Percentiles rank a stretch among this genome's conserved stretches.
phyloP scores from a whole-genome alignment of 352 stramenopile genomes.

The Phytophthora pseudosyringae region DNA sequence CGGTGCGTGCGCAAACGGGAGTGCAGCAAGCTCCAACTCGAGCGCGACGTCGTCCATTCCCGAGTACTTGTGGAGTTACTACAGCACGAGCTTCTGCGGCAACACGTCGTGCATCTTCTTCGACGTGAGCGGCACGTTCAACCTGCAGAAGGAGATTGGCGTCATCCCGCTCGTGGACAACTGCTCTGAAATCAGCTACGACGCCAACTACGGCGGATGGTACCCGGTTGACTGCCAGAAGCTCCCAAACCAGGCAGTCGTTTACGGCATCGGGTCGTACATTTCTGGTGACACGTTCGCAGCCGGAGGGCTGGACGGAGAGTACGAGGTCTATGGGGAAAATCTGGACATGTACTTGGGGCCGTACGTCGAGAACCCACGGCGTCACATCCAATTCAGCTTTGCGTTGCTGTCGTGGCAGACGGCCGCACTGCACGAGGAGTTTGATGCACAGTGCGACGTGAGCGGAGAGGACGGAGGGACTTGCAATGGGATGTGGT shows the following conservation, averaged over 20 bases:
- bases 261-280: conserved; percentile 56
- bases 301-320: conserved; percentile 18
- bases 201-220: conserved; percentile 47
- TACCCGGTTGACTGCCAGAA: conserved; percentile 40
- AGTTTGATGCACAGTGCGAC: conserved; percentile 49
- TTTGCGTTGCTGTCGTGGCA: conserved; percentile 51
- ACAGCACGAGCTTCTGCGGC: conserved; percentile 40
- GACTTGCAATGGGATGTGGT: conserved; percentile 47
- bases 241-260: conserved; percentile 33
- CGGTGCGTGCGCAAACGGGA: conserved; percentile 10
- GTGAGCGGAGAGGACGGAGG: conserved; percentile 18
- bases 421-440: conserved; percentile 30
- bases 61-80: conserved; percentile 35
- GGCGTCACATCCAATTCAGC: conserved; percentile 49
- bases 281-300: conserved; percentile 47
- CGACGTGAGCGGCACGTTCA: conserved; percentile 37
- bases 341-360: conserved; percentile 21
- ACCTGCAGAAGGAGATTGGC: conserved; percentile 45
- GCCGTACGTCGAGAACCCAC: conserved; percentile 42
- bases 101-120: conserved; percentile 45
- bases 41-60: neutral
- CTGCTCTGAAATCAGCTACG: conserved; percentile 46
- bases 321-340: conserved; percentile 21
- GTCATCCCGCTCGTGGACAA: conserved; percentile 39
- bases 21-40: no score